Evolutionary conservation across 768 basidiomycete species (phyloP), one percentile per base, ranked within the genome.

Genomic region (Suillus bovinus): DNA sequence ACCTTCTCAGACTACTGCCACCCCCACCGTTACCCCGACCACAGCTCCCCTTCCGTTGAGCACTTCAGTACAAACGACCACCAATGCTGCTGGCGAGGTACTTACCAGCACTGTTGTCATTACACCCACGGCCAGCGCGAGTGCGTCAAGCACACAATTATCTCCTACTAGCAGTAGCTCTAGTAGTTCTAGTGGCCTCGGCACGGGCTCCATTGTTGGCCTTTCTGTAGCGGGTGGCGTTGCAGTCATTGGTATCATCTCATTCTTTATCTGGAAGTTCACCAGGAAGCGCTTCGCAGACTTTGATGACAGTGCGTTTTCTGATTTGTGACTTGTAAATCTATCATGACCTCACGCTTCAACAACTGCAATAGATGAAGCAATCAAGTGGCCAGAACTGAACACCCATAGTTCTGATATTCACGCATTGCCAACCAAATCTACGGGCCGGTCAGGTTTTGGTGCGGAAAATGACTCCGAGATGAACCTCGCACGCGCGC

Each of bases 331-430:
- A 67, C 1, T 24, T 61, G 63, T 64, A 16, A 47, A 34, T 22
- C 24, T 64, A 57, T 64, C 58, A 58, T 10, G 29, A 58, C 17
- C 38, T 39, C 38, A 34, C 56, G 33, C 36, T 46, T 16, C 36
- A 24, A 56, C 14, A 33, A 57, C 11, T 64, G 42, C 49, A 52
- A 13, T 70, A 92, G 90, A 82, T 68, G 90, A 92, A 75, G 90
- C 90, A 22, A 94, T 94, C 76, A 93, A 93, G 76, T 94, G 93
- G 93, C 93, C 93, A 4, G 93, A 94, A 69, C 82, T 93, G 41
- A 91, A 93, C 72, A 75, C 84, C 2, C 90, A 91, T 66, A 69
- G 69, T 64, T 34, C 53, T n/a, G 84, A 85, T 64, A 79, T 82
- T 5, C 85, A 88, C 61, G 81, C 91, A 17, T 80, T 92, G 10